Percentiles rank a stretch among this genome's conserved stretches.
Conservation (phyloP, 2,329 filamentous ascomycete genomes). For the Hypoxylon sp. region DNA sequence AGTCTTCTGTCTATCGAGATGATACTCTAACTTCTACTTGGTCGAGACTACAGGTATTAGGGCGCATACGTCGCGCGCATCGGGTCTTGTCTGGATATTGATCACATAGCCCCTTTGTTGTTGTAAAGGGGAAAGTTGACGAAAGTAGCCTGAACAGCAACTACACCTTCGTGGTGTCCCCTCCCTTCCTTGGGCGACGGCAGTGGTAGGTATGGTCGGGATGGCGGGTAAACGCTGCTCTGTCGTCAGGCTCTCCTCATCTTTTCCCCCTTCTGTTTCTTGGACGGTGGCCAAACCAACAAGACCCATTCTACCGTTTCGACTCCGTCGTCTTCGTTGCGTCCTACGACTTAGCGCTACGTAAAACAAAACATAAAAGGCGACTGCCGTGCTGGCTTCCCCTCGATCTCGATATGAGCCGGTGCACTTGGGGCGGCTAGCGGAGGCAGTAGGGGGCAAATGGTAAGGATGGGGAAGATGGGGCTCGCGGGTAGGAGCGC, state of each 20-base stretch:
- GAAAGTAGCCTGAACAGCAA: constrained; percentile 31
- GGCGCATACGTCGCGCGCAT: constrained; percentile 18
- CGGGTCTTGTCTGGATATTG: neutral
- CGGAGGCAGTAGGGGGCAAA: constrained; percentile 39
- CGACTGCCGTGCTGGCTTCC: constrained; percentile 51
- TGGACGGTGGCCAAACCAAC: constrained; percentile 45
- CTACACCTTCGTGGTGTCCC: constrained; percentile 36
- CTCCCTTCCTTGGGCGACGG: constrained; percentile 28
- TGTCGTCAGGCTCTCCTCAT: constrained; percentile 29
- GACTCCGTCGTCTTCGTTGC: constrained; percentile 44
- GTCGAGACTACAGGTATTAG: constrained; percentile 24
- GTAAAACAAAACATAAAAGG: constrained; percentile 37
- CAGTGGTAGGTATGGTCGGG: constrained; percentile 33
- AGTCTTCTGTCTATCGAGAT: constrained; percentile 24
- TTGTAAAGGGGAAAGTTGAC: constrained; percentile 49
- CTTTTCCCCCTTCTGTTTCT: constrained; percentile 21
- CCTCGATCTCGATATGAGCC: constrained; percentile 52
- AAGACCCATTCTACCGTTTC: constrained; percentile 47
- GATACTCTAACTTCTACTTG: constrained; percentile 25
- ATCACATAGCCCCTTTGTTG: constrained; percentile 31
- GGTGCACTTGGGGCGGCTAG: constrained; percentile 44
- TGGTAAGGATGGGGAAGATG: constrained; percentile 42
- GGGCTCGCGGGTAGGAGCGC: constrained; percentile 42
- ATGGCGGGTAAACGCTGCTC: constrained; percentile 46
- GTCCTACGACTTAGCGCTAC: constrained; percentile 33